phyloP scores from a whole-genome alignment of 1,139 yeast species.

The Scheffersomyces quercinus region DNA sequence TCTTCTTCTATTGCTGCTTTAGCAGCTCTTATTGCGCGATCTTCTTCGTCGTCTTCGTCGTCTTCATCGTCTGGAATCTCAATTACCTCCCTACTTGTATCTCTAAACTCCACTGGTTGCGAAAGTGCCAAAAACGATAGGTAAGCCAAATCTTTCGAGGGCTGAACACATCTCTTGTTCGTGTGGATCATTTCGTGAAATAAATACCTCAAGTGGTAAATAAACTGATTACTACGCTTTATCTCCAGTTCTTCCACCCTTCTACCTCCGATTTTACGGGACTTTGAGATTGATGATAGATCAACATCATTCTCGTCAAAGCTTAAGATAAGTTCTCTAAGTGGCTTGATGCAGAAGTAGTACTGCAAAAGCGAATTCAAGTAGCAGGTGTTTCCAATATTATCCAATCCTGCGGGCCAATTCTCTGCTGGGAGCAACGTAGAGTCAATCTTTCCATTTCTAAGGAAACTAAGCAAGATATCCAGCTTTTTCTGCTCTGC shows the following conservation, averaged over 20 bases:
- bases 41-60: not conserved
- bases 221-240: conserved; percentile 77
- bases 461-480: conserved; percentile 52
- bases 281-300: conserved; percentile 12
- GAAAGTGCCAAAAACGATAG: conserved; percentile 81
- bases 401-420: conserved; percentile 90
- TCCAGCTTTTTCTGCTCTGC: conserved; percentile 52
- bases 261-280: conserved; percentile 82
- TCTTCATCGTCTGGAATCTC: conserved; percentile 10
- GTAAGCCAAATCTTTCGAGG: conserved; percentile 82
- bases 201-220: conserved; percentile 66
- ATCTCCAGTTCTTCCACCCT: conserved; percentile 72
- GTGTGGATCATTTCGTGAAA: conserved; percentile 72
- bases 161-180: conserved; percentile 66
- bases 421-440: conserved; percentile 59
- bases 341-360: conserved; percentile 81
- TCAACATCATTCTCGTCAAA: conserved; percentile 44
- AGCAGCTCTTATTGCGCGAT: not conserved
- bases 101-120: conserved; percentile 60
- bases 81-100: conserved; percentile 4
- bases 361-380: conserved; percentile 86
- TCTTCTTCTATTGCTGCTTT: not conserved
- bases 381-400: conserved; percentile 95
- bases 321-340: conserved; percentile 63
- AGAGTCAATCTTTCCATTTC: conserved; percentile 62